Evolutionary conservation across 495 filamentous ascomycete genomes (phyloP).

Genomic region (Daldinia bambusicola): DNA sequence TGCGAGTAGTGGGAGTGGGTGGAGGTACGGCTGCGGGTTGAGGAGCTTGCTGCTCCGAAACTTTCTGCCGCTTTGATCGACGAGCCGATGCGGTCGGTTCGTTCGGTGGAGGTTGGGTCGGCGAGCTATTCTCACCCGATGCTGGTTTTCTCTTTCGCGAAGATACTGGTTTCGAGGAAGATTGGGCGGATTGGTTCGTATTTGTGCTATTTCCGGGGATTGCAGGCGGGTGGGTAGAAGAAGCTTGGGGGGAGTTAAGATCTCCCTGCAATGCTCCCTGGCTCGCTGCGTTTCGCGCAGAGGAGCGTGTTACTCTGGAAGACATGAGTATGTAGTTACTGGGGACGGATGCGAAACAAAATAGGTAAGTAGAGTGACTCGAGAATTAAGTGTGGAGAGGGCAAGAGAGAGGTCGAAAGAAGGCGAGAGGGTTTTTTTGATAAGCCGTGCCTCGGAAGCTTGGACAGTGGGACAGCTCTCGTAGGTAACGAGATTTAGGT

Average conservation of each 20-base stretch:
- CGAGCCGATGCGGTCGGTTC: conserved; percentile 55
- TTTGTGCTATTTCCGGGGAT: conserved; percentile 48
- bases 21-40: conserved; percentile 43
- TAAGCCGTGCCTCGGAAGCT: conserved; percentile 35
- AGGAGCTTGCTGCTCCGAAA: conserved; percentile 34
- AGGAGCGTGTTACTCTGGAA: conserved; percentile 82
- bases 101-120: conserved; percentile 40
- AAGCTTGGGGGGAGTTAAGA: conserved; percentile 45
- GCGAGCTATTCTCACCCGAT: conserved; percentile 43
- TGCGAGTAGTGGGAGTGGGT: conserved; percentile 61
- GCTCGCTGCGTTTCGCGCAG: conserved; percentile 77
- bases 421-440: conserved; percentile 20
- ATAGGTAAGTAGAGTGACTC: conserved; percentile 17
- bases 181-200: conserved; percentile 52
- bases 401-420: conserved; percentile 14
- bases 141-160: conserved; percentile 56
- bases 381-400: conserved; percentile 18
- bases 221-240: conserved; percentile 55
- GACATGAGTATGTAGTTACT: conserved; percentile 71
- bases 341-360: conserved; percentile 13
- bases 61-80: conserved; percentile 65
- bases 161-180: conserved; percentile 49
- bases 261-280: conserved; percentile 63
- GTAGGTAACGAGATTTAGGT: conserved; percentile 26
- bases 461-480: conserved; percentile 29